phyloP scores from a whole-genome alignment of 176 grass and related monocot genomes.

The Cymbopogon citratus region DNA sequence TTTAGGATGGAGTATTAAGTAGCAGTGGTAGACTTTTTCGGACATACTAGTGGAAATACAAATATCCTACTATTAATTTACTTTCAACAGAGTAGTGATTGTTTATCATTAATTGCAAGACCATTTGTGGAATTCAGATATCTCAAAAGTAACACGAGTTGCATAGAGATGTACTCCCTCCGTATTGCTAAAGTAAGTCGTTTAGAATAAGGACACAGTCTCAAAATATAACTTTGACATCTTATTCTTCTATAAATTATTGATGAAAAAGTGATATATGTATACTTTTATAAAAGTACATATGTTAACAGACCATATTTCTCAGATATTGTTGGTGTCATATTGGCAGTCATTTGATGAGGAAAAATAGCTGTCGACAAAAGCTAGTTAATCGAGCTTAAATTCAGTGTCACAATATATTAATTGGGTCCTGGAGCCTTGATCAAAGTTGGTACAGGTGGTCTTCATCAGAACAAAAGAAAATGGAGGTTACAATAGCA shows the following conservation, averaged over 20 bases:
- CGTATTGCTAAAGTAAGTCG: too few species aligned
- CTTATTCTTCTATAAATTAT: too few species aligned
- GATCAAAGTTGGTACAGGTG: conserved; percentile 43
- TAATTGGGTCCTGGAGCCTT: conserved; percentile 15
- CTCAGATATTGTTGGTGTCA: too few species aligned
- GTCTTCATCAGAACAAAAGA: conserved; percentile 40
- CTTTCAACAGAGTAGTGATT: not conserved
- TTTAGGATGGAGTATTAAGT: too few species aligned
- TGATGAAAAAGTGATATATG: too few species aligned
- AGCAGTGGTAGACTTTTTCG: not conserved
- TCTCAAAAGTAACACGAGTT: not conserved
- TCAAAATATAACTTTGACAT: too few species aligned
- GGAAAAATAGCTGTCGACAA: not conserved
- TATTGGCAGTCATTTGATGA: not conserved
- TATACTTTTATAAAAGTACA: too few species aligned
- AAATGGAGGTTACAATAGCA: conserved; percentile 37
- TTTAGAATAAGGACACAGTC: too few species aligned
- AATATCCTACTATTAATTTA: not conserved
- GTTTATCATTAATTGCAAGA: not conserved
- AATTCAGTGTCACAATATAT: conserved; percentile 52
- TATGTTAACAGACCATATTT: too few species aligned
- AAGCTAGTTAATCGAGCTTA: not conserved
- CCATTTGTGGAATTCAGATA: not conserved
- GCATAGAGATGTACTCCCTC: not conserved
- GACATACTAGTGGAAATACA: not conserved